Percentiles rank a stretch among this genome's conserved stretches.
Evolutionary conservation across 257 asterid species (phyloP).

Genomic region (Solanum sejunctum): DNA sequence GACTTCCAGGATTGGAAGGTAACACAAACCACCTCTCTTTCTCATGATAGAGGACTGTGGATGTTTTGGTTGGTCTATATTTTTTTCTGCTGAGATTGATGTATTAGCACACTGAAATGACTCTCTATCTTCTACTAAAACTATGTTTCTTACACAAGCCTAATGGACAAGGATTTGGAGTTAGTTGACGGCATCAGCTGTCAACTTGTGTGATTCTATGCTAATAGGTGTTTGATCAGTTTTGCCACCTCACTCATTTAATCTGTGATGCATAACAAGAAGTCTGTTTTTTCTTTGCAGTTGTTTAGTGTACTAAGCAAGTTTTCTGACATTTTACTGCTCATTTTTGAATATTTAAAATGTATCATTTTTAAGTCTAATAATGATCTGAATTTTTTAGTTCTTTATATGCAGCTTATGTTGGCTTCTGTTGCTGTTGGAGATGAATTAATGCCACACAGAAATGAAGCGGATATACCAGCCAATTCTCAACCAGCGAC

Average conservation of each 20-base stretch:
- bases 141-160: neutral
- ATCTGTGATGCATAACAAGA: neutral
- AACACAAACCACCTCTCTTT: neutral
- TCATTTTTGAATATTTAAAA: neutral
- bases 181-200: neutral
- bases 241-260: neutral
- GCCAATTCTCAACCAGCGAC: conserved; percentile 12
- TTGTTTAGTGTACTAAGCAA: neutral
- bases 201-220: neutral
- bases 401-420: conserved; percentile 49
- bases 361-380: neutral
- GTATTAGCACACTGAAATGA: neutral
- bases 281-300: neutral
- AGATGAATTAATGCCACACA: conserved; percentile 86
- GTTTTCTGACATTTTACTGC: neutral
- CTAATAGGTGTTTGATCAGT: neutral
- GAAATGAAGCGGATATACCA: conserved; percentile 12
- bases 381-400: neutral
- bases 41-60: neutral
- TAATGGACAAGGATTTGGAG: neutral
- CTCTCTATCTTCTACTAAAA: neutral
- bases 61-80: neutral
- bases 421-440: conserved; percentile 52
- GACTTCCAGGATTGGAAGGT: conserved; percentile 95
- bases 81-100: neutral